Base-by-base conservation (phyloP, 306 rosid species). In the Biancaea sappan region DNA sequence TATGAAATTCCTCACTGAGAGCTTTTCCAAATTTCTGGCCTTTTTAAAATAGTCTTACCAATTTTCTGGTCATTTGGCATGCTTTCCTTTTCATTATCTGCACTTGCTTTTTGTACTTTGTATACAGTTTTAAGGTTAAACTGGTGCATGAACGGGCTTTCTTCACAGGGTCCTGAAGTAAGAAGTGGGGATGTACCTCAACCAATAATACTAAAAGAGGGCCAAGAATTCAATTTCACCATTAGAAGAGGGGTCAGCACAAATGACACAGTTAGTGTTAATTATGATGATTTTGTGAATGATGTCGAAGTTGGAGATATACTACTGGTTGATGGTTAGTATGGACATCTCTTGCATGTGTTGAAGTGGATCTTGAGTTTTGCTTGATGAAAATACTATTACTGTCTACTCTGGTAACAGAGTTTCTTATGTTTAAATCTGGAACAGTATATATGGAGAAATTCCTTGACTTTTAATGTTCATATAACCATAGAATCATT, bases 131-230 rank as follows among this genome's bases (percentile, higher is more conserved):
- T 75, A 28, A 51, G 59, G 72, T 35, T 51, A 61, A 34, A 60
- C 21, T 13, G 43, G 9, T 71, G 51, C 35, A 40, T 75, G 25
- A 40, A 32, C 32, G 70, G 65, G 54, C 37, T 66, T 76, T 71
- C 80, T 81, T 86, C 41, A 76, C 83, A 94, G 98, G 98, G 98
- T 77, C 98, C 98, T 68, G 98, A 94, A 84, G 98, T 94, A 76
- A 86, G 98, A 78, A 87, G 98, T 68, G 97, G 97, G 62, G 98
- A 94, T 87, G 87, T 94, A 22, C 85, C 95, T 41, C 72, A 77
- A 69, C 93, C 97, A 34, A 80, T 94, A 78, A 34, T 81, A 51
- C 97, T 94, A 1, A 60, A 80, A 69, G 92, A 91, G 76, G 97
- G 95, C 8, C 93, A 91, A 47, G 84, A 88, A 32, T 90, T 91